Evolutionary conservation across 768 basidiomycete species (phyloP).

Genomic region (Podaxis sp.): DNA sequence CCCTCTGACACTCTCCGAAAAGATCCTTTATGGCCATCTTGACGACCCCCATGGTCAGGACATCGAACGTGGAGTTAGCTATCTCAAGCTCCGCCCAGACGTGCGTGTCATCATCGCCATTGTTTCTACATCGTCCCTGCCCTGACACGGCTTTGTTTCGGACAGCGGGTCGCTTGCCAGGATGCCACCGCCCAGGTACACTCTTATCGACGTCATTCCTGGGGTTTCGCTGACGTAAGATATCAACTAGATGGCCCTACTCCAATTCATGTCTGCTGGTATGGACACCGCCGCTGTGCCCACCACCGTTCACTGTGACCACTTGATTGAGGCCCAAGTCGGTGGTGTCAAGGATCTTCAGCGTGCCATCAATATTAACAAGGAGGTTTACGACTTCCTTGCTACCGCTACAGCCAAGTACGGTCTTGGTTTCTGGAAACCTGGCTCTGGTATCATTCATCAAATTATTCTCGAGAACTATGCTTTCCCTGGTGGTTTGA

Average conservation of each 20-base stretch:
- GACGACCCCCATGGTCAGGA: conserved; percentile 92
- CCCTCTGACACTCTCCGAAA: conserved; percentile 91
- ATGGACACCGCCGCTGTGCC: conserved; percentile 98
- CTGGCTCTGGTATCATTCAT: conserved; percentile 98
- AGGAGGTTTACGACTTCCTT: conserved; percentile 99
- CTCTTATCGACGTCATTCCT: conserved; percentile 16
- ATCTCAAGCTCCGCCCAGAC: conserved; percentile 97
- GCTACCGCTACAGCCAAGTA: conserved; percentile 98
- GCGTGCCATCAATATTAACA: conserved; percentile 90
- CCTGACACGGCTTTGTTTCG: conserved; percentile 8
- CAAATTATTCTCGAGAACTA: conserved; percentile 99
- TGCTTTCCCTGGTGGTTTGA: conserved; percentile 97
- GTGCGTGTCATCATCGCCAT: conserved; percentile 44
- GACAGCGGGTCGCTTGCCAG: conserved; percentile 83
- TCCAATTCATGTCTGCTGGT: conserved; percentile 99
- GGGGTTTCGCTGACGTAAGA: conserved; percentile 26
- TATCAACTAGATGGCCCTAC: conserved; percentile 82
- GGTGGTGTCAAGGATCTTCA: conserved; percentile 93
- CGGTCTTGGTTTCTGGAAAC: conserved; percentile 99
- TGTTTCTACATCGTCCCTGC: not conserved
- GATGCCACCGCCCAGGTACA: conserved; percentile 84
- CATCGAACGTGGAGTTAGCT: conserved; percentile 87
- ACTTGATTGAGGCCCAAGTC: conserved; percentile 95
- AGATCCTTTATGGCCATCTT: conserved; percentile 96
- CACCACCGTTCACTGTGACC: conserved; percentile 98